phyloP scores from a whole-genome alignment of 768 basidiomycete species.

The Termitomyces sp. region DNA sequence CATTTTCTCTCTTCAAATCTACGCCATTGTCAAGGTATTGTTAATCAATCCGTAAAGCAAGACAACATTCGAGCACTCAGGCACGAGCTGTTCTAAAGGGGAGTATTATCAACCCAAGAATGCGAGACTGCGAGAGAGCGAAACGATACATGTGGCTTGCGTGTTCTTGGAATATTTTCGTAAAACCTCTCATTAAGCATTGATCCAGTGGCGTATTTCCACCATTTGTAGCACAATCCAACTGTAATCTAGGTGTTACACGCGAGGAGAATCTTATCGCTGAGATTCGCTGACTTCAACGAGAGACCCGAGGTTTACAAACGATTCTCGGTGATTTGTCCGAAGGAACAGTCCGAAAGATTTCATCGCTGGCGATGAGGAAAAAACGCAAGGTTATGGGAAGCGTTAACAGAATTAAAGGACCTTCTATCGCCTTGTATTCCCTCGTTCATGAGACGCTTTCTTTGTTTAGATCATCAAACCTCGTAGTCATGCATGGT shows the following conservation, averaged over 20 bases:
- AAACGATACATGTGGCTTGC: neutral
- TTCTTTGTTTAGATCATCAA: neutral
- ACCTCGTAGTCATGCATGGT: neutral
- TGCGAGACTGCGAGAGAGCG: neutral
- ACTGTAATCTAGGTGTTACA: neutral
- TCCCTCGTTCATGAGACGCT: neutral
- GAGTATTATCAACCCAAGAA: neutral
- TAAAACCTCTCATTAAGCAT: constrained; percentile 1
- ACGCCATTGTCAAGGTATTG: neutral
- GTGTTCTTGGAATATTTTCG: neutral
- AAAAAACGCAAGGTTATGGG: neutral
- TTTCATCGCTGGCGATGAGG: neutral
- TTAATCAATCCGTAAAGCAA: neutral
- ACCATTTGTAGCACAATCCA: neutral
- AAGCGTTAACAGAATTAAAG: neutral
- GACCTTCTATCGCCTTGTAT: neutral
- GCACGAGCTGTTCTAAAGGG: neutral
- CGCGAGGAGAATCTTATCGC: constrained; percentile 1
- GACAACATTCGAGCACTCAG: neutral
- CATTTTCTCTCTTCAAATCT: neutral
- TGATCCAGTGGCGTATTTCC: constrained; percentile 1
- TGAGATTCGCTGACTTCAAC: neutral
- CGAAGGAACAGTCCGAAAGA: neutral
- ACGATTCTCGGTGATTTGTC: neutral
- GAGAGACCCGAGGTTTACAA: neutral